Base-by-base conservation (phyloP, 345 rosid genomes). In the Mallotus nudiflorus region DNA sequence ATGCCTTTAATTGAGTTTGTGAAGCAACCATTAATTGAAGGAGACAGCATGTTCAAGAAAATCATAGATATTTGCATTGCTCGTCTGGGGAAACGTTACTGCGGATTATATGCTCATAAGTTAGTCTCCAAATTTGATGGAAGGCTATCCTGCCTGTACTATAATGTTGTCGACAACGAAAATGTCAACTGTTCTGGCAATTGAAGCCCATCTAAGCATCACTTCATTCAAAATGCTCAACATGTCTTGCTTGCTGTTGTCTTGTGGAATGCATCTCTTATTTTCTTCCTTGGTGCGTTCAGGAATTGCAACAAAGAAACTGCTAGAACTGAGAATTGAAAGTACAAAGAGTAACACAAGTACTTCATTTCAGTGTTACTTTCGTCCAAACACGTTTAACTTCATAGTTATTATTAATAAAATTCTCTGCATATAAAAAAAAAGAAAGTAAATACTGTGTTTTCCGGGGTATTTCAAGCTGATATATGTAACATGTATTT, bases 1-100 rank as follows among this genome's bases (percentile, higher is more conserved):
- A 95, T 95, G 97, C 92, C 97, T 2, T 67, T 95, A 51, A 77
- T 29, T 54, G 94, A 95, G 65, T 92, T 86, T 73, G 86, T 95
- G 56, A 86, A 90, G 83, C 97, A 90, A 72, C 97, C 97, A 0
- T 71, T 87, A 65, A 88, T 89, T 71, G 78, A 76, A 80, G 92
- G 78, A 53, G 97, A 95, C 71, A 65, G 73, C 27, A 87, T 95
- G 97, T 95, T 95, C 85, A 92, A 82, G 81, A 90, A 87, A 78
- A 82, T 95, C n/a, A 87, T 83, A 0, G 96, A 92, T 50, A 95
- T 90, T 16, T 92, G 93, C 80, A 82, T 92, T 9, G 92, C 88
- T 3, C 86, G 91, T 50, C 73, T 87, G 44, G 81, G 84, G 25
- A 90, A 85, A 60, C 83, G 74, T 31, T 95, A 90, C 66, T 92